Conservation (phyloP, 1,284 basidiomycete genomes). For the Inonotus obliquus region DNA sequence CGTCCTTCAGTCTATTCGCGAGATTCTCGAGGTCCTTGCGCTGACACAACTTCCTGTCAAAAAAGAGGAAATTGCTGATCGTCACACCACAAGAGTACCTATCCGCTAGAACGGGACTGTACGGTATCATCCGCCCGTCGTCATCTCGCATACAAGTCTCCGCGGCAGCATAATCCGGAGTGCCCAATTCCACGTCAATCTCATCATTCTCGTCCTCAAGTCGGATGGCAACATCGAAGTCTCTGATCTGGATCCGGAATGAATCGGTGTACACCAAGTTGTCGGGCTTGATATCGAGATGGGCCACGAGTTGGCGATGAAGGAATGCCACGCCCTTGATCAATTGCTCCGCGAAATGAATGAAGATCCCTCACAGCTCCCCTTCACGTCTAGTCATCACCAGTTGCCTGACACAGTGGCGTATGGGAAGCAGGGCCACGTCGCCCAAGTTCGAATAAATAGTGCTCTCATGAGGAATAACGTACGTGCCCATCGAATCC, state of each 20-base stretch:
- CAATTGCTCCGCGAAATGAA: neutral
- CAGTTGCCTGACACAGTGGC: too few relatives aligned
- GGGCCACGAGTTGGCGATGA: neutral
- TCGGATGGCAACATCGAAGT: neutral
- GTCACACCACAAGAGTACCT: neutral
- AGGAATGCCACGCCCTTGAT: neutral
- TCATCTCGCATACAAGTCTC: neutral
- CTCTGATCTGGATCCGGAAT: neutral
- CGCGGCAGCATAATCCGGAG: neutral
- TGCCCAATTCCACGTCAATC: neutral
- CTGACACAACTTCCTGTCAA: too few relatives aligned
- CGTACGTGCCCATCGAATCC: neutral
- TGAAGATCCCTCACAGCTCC: neutral
- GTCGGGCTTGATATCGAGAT: slow-evolving; percentile 3
- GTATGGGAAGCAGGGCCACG: neutral
- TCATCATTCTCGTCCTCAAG: neutral
- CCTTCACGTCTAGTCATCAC: neutral
- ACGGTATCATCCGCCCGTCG: neutral
- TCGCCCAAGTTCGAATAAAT: neutral
- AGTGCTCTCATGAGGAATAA: neutral
- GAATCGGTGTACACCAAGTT: neutral
- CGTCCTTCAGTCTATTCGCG: too few relatives aligned
- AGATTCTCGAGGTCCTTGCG: too few relatives aligned
- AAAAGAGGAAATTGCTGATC: neutral
- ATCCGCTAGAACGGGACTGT: neutral